Conservation (phyloP, 257 asterid genomes). For the Ilex aquifolium region DNA sequence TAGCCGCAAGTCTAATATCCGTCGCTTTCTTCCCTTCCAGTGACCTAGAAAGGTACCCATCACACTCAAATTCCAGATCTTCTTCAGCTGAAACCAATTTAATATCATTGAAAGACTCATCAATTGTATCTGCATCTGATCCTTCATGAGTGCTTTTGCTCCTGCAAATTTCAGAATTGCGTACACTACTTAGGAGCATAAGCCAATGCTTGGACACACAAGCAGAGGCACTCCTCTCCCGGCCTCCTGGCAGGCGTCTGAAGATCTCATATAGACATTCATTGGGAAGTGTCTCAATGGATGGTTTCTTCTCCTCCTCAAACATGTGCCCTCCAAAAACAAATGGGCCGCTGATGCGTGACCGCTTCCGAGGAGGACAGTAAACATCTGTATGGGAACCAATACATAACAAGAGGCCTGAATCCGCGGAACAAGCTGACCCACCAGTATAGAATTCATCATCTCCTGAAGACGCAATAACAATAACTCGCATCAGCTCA, state of each 20-base stretch:
- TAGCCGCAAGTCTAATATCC: conserved; percentile 76
- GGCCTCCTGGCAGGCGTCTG: conserved; percentile 59
- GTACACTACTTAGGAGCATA: conserved; percentile 45
- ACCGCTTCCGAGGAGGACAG: conserved; percentile 68
- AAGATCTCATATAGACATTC: conserved; percentile 91
- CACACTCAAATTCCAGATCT: conserved; percentile 56
- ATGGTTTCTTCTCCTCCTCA: conserved; percentile 36
- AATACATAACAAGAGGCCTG: conserved; percentile 54
- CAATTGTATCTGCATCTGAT: conserved; percentile 10
- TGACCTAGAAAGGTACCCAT: conserved; percentile 76
- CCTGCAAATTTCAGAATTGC: conserved; percentile 47
- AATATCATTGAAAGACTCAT: conserved; percentile 9
- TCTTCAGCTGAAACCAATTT: conserved; percentile 31
- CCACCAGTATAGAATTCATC: conserved; percentile 51
- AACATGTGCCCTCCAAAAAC: conserved; percentile 18
- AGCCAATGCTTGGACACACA: conserved; percentile 95
- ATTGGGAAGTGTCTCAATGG: conserved; percentile 74
- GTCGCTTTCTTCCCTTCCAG: conserved; percentile 95
- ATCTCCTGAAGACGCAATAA: conserved; percentile 53
- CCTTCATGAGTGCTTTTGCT: conserved; percentile 24
- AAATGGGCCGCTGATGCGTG: conserved; percentile 53
- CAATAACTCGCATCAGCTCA: conserved; percentile 1
- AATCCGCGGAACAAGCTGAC: conserved; percentile 48
- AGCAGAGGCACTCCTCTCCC: conserved; percentile 65
- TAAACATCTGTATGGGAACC: conserved; percentile 54